Conservation (phyloP, 805 yeast species). For the Candida ascalaphidarum region DNA sequence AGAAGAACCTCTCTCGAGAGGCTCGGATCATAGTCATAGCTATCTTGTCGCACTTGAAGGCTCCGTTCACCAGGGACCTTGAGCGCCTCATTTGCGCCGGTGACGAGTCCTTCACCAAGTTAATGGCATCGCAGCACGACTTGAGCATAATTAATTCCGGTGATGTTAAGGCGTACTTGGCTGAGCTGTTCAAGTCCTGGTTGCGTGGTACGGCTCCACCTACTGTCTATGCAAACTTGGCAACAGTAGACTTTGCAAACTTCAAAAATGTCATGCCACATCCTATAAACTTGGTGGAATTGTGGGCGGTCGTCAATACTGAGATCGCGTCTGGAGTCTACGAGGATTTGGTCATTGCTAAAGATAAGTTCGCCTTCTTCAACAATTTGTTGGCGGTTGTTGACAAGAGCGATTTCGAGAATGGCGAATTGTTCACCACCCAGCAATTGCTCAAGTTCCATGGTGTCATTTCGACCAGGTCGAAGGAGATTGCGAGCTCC, state of each 20-base stretch:
- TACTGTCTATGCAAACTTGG: constrained; percentile 10
- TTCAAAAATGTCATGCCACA: constrained; percentile 2
- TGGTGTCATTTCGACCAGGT: constrained; percentile 9
- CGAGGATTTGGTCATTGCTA: constrained; percentile 8
- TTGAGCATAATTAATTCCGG: too few relatives aligned
- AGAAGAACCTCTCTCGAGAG: too few relatives aligned
- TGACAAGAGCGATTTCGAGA: background rate
- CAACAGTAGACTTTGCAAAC: constrained; percentile 9
- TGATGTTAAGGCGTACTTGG: too few relatives aligned
- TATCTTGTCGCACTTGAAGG: too few relatives aligned
- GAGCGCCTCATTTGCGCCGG: too few relatives aligned
- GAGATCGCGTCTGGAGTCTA: constrained; percentile 14
- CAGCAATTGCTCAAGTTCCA: constrained; percentile 12
- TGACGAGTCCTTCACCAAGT: too few relatives aligned
- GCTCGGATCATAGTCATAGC: too few relatives aligned
- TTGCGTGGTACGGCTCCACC: constrained; percentile 8
- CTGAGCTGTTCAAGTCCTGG: constrained; percentile 4
- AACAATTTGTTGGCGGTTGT: constrained; percentile 11
- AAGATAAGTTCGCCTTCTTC: constrained; percentile 18
- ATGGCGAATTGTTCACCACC: constrained; percentile 4
- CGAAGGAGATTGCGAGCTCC: constrained; percentile 11
- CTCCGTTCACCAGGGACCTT: too few relatives aligned
- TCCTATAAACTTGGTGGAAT: constrained; percentile 2
- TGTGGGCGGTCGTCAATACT: constrained; percentile 9
- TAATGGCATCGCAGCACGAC: too few relatives aligned